These are phyloP conservation scores for Thelonectria rubi DNA, from an alignment of 2,329 filamentous ascomycete genomes.

Conservation along the genomic window DNA sequence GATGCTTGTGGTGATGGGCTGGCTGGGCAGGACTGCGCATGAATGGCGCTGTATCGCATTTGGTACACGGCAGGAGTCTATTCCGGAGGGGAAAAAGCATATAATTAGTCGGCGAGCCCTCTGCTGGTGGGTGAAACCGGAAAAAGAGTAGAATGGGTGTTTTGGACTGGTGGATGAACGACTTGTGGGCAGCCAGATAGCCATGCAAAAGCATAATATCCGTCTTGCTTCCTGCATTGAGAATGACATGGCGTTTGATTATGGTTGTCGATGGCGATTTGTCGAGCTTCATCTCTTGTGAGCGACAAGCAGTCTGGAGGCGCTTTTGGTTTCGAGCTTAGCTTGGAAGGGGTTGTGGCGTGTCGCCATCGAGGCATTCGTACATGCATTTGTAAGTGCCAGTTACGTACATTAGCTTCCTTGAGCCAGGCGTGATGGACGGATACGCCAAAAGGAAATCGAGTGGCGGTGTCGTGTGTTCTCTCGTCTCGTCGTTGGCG, in stretches of 20 bases:
- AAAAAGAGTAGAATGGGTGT: not conserved
- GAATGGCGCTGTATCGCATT: constrained; percentile 22
- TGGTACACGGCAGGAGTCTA: constrained; percentile 21
- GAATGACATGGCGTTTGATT: constrained; percentile 1
- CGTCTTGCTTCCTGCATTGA: not conserved
- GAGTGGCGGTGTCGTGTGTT: constrained; percentile 28
- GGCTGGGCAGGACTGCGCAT: constrained; percentile 7
- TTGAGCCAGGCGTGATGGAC: not conserved
- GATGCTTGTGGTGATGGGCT: not conserved
- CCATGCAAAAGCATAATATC: constrained; percentile 1
- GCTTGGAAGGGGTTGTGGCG: constrained; percentile 8
- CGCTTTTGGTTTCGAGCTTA: constrained; percentile 20
- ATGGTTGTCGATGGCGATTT: not conserved
- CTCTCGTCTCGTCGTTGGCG: constrained; percentile 12
- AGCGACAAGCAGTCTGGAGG: not conserved
- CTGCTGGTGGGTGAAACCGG: constrained; percentile 16
- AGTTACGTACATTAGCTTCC: not conserved
- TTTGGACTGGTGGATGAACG: not conserved
- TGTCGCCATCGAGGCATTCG: constrained; percentile 5
- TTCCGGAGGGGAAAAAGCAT: constrained; percentile 13
- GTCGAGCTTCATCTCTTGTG: not conserved
- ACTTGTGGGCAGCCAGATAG: not conserved
- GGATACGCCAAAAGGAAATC: constrained; percentile 3
- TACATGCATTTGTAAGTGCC: too few species aligned
- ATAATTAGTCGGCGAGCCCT: not conserved